Evolutionary conservation across 768 basidiomycete genomes (phyloP).

Genomic region (Agaricus subrufescens): DNA sequence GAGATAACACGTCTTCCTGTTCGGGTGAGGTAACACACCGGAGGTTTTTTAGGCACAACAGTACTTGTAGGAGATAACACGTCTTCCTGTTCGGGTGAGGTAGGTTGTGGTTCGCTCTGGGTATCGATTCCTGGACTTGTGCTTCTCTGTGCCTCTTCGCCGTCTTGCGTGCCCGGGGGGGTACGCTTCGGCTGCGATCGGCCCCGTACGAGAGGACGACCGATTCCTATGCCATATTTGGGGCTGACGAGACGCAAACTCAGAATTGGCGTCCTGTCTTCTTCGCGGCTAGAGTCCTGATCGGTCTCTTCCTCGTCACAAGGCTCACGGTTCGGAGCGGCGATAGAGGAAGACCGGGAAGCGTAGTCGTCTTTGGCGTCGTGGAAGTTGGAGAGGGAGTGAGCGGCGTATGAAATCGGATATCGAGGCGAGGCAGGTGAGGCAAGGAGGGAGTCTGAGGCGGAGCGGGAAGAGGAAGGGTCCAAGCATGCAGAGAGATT

Average conservation of each 20-base stretch:
- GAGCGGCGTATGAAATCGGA: conserved; percentile 10
- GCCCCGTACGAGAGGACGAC: conserved; percentile 3
- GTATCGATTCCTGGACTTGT: not conserved
- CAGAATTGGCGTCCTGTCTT: conserved; percentile 14
- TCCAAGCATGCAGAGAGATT: conserved; percentile 18
- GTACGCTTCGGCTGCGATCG: not conserved
- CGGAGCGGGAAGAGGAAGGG: conserved; percentile 21
- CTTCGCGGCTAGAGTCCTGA: not conserved
- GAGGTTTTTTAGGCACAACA: not conserved
- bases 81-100: not conserved
- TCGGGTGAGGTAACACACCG: not conserved
- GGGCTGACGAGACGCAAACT: conserved; percentile 22
- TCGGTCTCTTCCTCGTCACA: not conserved
- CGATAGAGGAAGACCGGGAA: conserved; percentile 11
- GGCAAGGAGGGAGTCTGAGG: conserved; percentile 20
- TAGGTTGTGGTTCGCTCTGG: not conserved
- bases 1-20: not conserved
- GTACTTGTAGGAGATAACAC: not conserved
- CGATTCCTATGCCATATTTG: conserved; percentile 7
- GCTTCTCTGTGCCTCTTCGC: not conserved
- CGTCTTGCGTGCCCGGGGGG: not conserved
- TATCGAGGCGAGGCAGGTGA: conserved; percentile 17
- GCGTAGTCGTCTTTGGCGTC: conserved; percentile 12
- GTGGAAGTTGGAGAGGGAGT: conserved; percentile 3
- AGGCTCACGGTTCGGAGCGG: not conserved